These are phyloP conservation scores for Ceratocystis smalleyi DNA, from an alignment of 2,329 filamentous ascomycete genomes.

Conservation along the genomic window DNA sequence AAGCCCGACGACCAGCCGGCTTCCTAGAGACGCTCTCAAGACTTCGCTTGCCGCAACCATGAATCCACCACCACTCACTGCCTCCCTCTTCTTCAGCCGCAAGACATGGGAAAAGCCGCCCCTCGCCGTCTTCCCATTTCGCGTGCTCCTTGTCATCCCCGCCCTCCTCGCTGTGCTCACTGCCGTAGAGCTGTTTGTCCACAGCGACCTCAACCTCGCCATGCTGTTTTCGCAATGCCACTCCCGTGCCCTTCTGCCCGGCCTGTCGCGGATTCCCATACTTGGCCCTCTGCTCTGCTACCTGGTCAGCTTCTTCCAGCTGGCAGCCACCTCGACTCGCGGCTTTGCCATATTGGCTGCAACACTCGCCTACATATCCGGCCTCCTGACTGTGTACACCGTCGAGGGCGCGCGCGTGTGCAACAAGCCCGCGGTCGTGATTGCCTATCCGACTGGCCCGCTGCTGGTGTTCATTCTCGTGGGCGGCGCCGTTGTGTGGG, in stretches of 20 bases:
- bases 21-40: too few relatives aligned
- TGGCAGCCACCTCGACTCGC: slow-evolving; percentile 29
- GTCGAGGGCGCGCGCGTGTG: slow-evolving; percentile 35
- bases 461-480: slow-evolving; percentile 36
- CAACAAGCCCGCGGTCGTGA: slow-evolving; percentile 25
- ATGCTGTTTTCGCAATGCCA: slow-evolving; percentile 40
- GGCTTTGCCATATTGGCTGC: slow-evolving; percentile 28
- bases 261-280: slow-evolving; percentile 30
- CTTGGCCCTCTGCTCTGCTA: slow-evolving; percentile 35
- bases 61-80: neutral
- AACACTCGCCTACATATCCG: slow-evolving; percentile 31
- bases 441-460: slow-evolving; percentile 26
- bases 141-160: slow-evolving; percentile 36
- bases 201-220: slow-evolving; percentile 36
- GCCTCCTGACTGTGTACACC: slow-evolving; percentile 33
- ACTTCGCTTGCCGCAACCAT: neutral
- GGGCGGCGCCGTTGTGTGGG: slow-evolving; percentile 37
- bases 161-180: slow-evolving; percentile 32
- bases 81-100: neutral
- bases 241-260: slow-evolving; percentile 31
- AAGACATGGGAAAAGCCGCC: slow-evolving; percentile 25
- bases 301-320: slow-evolving; percentile 35
- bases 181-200: slow-evolving; percentile 28
- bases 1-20: neutral
- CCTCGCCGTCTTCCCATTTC: slow-evolving; percentile 37